Evolutionary conservation across 352 stramenopile species (phyloP).

Genomic region (Pythium scleroteichum): DNA sequence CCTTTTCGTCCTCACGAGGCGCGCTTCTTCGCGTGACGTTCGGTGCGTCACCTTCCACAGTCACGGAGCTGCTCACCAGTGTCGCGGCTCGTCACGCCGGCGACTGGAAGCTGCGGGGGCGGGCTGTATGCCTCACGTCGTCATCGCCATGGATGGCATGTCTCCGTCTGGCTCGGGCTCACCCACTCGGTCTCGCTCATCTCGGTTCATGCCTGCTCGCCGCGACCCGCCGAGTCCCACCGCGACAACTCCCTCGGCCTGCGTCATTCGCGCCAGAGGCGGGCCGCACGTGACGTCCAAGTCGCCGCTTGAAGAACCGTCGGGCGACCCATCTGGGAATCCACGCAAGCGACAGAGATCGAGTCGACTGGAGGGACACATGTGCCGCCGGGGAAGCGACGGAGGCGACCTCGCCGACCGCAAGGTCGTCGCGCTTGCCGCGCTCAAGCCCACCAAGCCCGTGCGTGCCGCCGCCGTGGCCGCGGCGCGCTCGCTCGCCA

Average conservation of each 20-base stretch:
- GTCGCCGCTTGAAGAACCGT: slow-evolving; percentile 10
- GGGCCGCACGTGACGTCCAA: slow-evolving; percentile 23
- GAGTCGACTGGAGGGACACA: background rate
- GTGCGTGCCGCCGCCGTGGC: background rate
- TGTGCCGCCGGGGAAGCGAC: slow-evolving; percentile 19
- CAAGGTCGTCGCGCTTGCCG: slow-evolving; percentile 6
- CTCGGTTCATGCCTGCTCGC: background rate
- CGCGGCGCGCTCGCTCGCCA: too few species aligned
- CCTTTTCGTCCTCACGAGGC: slow-evolving; percentile 1
- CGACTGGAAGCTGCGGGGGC: slow-evolving; percentile 22
- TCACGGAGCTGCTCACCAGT: slow-evolving; percentile 14
- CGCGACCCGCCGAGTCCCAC: slow-evolving; percentile 1
- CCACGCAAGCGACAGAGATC: background rate
- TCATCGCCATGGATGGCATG: background rate
- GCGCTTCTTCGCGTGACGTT: slow-evolving; percentile 13
- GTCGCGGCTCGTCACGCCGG: slow-evolving; percentile 29
- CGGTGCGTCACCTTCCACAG: slow-evolving; percentile 24
- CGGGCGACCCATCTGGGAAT: background rate
- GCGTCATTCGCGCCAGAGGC: slow-evolving; percentile 13
- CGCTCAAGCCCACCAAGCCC: background rate
- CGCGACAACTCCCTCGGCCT: slow-evolving; percentile 1
- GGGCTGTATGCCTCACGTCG: slow-evolving; percentile 14
- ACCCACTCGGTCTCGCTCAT: background rate
- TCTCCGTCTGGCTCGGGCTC: background rate
- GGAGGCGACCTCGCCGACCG: slow-evolving; percentile 4